Evolutionary conservation across 345 rosid species (phyloP), one percentile per base, ranked within the genome.

Genomic region (Corchorus olitorius): DNA sequence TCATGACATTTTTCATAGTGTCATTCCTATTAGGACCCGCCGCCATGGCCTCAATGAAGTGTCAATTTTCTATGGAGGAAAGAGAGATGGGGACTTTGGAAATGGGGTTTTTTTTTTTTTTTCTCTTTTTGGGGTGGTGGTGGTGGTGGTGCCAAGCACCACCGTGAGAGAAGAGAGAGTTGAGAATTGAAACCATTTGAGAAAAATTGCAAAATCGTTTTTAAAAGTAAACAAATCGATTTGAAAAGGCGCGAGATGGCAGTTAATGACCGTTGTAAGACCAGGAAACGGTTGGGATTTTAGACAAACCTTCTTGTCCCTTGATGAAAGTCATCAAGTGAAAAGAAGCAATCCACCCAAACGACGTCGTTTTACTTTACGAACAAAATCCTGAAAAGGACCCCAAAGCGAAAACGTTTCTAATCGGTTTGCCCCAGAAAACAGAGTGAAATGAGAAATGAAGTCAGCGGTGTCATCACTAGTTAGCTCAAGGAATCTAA

Each of bases 401-500:
- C 72, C 55, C 72, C 5, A 16, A 67, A 19, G 15, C 33, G 49
- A 1, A 55, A 71, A 37, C 48, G 22, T 10, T 10, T 9, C 4
- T 3, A 34, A 34, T 50, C 46, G 17, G 17, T 27, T 27, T 37
- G 50, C 22, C n/a, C 1, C 12, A 0, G 65, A 20, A 15, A 13
- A 8, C 35, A 48, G 10, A 43, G 37, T 34, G 34, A 6, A 63
- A 74, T 73, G 81, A 81, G 72, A 80, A 72, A 92, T 91, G 94
- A 91, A 81, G 84, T 82, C 88, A 61, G 81, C 89, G 58, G 27
- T 86, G 16, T 83, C 85, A 33, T 82, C 94, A 62, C 77, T 87
- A 39, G 16, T 83, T 59, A 74, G 77, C 81, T 75, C 84, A 68
- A 86, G 68, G 33, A 60, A 65, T 79, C 87, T 78, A 14, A 35